Conservation (phyloP, 441 rosid species). For the Melastoma candidum region DNA sequence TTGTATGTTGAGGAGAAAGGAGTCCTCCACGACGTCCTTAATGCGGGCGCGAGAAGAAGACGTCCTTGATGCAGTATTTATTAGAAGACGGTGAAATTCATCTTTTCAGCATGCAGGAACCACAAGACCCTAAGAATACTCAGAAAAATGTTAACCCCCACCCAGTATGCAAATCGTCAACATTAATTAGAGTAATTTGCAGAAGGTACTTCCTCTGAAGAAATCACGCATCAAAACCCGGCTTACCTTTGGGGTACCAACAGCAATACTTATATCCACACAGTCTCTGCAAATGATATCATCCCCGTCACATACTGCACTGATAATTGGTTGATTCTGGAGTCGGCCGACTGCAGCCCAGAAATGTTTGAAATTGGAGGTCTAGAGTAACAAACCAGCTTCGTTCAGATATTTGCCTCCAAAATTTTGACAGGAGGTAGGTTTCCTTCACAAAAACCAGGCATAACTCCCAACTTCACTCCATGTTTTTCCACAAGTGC, state of each 20-base stretch:
- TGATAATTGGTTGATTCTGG: slow-evolving; percentile 87
- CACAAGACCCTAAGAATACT: slow-evolving; percentile 61
- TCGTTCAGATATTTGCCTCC: not conserved
- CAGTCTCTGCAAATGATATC: slow-evolving; percentile 96
- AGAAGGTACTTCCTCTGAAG: no score
- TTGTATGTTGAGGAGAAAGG: slow-evolving; percentile 81
- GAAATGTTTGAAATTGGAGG: slow-evolving; percentile 17
- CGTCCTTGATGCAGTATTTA: slow-evolving; percentile 98
- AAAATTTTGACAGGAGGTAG: not conserved
- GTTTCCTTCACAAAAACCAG: slow-evolving; percentile 82
- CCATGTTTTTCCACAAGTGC: slow-evolving; percentile 85
- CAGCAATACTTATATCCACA: slow-evolving; percentile 90
- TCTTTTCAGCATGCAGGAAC: slow-evolving; percentile 78
- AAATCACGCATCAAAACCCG: not conserved
- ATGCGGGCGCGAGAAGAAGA: slow-evolving; percentile 86
- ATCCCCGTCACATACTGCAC: slow-evolving; percentile 95
- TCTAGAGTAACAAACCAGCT: not conserved
- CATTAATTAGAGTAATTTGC: no score
- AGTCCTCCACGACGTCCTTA: slow-evolving; percentile 93
- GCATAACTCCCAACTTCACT: slow-evolving; percentile 93
- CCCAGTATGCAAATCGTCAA: not conserved
- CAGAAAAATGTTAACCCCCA: slow-evolving; percentile 5
- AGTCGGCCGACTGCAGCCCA: slow-evolving; percentile 95
- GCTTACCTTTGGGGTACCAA: slow-evolving; percentile 92
- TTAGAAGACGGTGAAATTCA: slow-evolving; percentile 93